These are phyloP conservation scores for Lachancea thermotolerans DNA, from an alignment of 805 yeast genomes.

Conservation along the genomic window DNA sequence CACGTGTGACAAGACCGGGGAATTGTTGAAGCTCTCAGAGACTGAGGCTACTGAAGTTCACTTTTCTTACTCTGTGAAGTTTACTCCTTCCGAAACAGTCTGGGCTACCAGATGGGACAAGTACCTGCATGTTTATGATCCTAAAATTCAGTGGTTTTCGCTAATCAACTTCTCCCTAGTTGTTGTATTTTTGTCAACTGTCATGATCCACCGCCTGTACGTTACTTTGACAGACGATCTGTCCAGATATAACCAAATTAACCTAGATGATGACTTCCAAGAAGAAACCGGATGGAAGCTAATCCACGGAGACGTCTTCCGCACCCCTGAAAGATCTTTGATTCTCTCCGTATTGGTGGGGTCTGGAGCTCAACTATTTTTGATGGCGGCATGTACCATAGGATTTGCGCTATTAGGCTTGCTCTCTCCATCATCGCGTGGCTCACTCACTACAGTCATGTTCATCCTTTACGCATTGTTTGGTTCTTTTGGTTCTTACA, in stretches of 20 bases:
- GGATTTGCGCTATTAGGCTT: conserved; percentile 83
- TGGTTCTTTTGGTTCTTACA: conserved; percentile 78
- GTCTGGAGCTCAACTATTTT: conserved; percentile 76
- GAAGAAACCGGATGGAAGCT: conserved; percentile 98
- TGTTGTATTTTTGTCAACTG: conserved; percentile 66
- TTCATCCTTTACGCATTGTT: conserved; percentile 74
- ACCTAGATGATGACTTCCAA: conserved; percentile 76
- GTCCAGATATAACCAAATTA: conserved; percentile 80
- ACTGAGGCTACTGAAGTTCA: conserved; percentile 51
- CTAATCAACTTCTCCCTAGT: conserved; percentile 78
- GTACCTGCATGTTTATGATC: conserved; percentile 84
- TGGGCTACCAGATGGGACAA: conserved; percentile 99
- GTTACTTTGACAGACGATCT: conserved; percentile 82
- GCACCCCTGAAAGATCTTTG: conserved; percentile 69
- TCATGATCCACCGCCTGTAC: conserved; percentile 71
- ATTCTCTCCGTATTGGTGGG: conserved; percentile 77
- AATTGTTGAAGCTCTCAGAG: conserved; percentile 44
- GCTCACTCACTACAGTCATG: conserved; percentile 85
- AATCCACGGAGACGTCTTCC: conserved; percentile 90
- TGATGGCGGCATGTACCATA: conserved; percentile 68
- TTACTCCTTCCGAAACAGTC: conserved; percentile 60
- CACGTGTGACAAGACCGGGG: conserved; percentile 24
- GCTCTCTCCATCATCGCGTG: conserved; percentile 90
- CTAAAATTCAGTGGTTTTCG: conserved; percentile 94
- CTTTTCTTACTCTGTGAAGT: conserved; percentile 79